These are phyloP conservation scores for Celoporthe dispersa DNA, from an alignment of 2,329 filamentous ascomycete species.

Conservation along the genomic window DNA sequence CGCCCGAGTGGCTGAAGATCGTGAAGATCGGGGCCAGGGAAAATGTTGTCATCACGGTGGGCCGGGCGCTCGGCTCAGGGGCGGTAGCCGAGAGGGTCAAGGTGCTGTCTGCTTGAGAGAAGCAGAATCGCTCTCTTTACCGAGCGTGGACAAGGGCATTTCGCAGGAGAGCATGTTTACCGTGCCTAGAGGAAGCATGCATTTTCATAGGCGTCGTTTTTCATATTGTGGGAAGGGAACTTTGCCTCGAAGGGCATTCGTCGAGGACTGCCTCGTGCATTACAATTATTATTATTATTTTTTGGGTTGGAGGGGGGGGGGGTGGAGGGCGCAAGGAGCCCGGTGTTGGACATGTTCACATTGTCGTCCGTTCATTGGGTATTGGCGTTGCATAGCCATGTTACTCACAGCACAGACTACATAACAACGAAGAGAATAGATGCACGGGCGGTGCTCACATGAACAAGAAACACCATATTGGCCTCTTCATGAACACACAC, in stretches of 20 bases:
- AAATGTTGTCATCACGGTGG: slow-evolving; percentile 60
- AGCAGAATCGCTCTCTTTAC: neutral
- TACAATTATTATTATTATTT: too few species aligned
- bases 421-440: neutral
- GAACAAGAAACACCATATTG: neutral
- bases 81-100: slow-evolving; percentile 33
- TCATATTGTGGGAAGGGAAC: neutral
- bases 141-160: neutral
- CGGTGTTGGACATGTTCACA: slow-evolving; percentile 4
- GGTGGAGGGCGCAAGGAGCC: slow-evolving; percentile 5
- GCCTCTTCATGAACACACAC: too few species aligned
- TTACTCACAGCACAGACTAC: neutral
- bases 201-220: neutral
- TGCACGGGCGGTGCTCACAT: neutral
- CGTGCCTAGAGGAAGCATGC: neutral
- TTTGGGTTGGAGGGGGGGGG: too few species aligned
- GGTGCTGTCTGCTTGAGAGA: slow-evolving; percentile 32
- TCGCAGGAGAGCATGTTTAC: neutral
- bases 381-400: slow-evolving; percentile 15
- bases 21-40: slow-evolving; percentile 57
- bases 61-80: slow-evolving; percentile 24
- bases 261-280: slow-evolving; percentile 7
- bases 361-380: slow-evolving; percentile 18
- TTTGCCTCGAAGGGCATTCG: neutral
- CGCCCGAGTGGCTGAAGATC: slow-evolving; percentile 60